These are phyloP conservation scores for Plenodomus biglobosus DNA, from an alignment of 2,329 filamentous ascomycete genomes.

Conservation along the genomic window DNA sequence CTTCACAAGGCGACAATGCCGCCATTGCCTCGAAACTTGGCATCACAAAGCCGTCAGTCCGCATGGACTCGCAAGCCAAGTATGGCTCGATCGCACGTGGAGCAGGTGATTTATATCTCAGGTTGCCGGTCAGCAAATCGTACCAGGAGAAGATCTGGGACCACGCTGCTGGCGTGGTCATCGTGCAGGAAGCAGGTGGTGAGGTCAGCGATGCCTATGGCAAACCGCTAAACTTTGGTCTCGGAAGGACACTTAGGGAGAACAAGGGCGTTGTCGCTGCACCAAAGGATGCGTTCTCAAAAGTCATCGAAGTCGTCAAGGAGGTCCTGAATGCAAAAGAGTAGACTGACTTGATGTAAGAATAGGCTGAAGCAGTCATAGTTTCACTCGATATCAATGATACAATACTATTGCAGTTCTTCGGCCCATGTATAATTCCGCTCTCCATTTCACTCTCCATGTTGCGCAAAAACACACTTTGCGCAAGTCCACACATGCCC, in stretches of 20 bases:
- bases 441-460: no score
- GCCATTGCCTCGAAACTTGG: conserved; percentile 81
- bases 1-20: conserved; percentile 83
- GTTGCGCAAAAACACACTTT: no score
- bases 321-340: conserved; percentile 62
- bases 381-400: no score
- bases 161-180: conserved; percentile 90
- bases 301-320: conserved; percentile 80
- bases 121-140: conserved; percentile 78
- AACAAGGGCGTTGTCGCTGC: conserved; percentile 96
- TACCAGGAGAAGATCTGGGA: conserved; percentile 99
- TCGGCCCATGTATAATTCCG: no score
- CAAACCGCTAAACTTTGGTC: conserved; percentile 80
- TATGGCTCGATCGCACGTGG: conserved; percentile 94
- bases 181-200: conserved; percentile 92
- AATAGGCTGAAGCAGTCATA: no score
- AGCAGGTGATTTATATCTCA: conserved; percentile 90
- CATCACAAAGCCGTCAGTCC: conserved; percentile 84
- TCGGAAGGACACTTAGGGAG: conserved; percentile 78
- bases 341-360: no score
- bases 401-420: no score
- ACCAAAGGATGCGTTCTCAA: conserved; percentile 70
- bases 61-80: conserved; percentile 98
- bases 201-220: conserved; percentile 87
- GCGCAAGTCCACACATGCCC: no score